Evolutionary conservation across 2,329 filamentous ascomycete genomes (phyloP).

Genomic region (Chrysoporthe austroafricana): DNA sequence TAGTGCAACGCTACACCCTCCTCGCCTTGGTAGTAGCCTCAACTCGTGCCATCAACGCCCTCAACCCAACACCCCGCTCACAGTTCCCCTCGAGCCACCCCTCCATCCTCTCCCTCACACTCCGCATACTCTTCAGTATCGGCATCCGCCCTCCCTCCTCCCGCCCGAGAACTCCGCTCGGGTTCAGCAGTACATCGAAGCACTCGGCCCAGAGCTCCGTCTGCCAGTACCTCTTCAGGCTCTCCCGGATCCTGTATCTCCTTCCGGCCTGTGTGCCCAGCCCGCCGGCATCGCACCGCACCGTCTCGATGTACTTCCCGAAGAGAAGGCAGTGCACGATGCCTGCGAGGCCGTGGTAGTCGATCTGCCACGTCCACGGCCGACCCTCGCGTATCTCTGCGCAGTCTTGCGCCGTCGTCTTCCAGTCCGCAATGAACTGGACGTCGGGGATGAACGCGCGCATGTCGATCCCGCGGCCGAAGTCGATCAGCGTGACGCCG

Average conservation of each 20-base stretch:
- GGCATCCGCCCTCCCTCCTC: slow-evolving; percentile 75
- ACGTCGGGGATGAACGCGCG: slow-evolving; percentile 75
- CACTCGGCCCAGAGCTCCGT: slow-evolving; percentile 83
- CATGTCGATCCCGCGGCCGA: slow-evolving; percentile 95
- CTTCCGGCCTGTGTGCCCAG: slow-evolving; percentile 61
- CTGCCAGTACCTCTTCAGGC: slow-evolving; percentile 95
- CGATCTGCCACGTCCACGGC: slow-evolving; percentile 97
- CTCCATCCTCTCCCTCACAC: slow-evolving; percentile 80
- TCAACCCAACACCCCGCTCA: slow-evolving; percentile 78
- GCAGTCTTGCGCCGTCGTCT: slow-evolving; percentile 84
- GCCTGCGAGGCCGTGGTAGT: slow-evolving; percentile 91
- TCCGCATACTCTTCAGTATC: slow-evolving; percentile 69
- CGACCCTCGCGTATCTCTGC: slow-evolving; percentile 92
- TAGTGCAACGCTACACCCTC: slow-evolving; percentile 31
- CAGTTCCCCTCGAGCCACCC: slow-evolving; percentile 77
- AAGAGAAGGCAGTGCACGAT: slow-evolving; percentile 89
- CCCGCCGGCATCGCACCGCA: slow-evolving; percentile 57
- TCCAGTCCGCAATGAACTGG: slow-evolving; percentile 95
- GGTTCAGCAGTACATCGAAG: slow-evolving; percentile 87
- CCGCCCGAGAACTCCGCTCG: slow-evolving; percentile 60
- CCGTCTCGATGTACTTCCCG: slow-evolving; percentile 90
- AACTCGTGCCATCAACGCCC: slow-evolving; percentile 68
- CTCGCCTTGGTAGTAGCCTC: slow-evolving; percentile 52
- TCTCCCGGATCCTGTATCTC: slow-evolving; percentile 80
- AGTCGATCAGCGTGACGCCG: slow-evolving; percentile 88